These are phyloP conservation scores for Phytophthora melonis DNA, from an alignment of 352 stramenopile species.

Conservation along the genomic window DNA sequence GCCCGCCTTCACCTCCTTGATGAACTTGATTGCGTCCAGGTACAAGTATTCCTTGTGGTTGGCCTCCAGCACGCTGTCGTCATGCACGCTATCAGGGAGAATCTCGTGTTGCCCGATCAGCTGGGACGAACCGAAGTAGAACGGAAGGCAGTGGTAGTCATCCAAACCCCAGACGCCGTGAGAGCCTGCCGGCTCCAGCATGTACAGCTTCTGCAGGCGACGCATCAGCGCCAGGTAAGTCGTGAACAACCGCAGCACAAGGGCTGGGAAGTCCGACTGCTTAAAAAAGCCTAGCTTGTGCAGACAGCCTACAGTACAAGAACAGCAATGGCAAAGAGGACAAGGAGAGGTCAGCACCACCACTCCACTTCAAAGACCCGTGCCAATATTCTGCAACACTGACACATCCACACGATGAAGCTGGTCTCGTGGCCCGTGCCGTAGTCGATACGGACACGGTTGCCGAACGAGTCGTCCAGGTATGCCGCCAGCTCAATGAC, in stretches of 20 bases:
- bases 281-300: constrained; percentile 94
- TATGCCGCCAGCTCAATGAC: constrained; percentile 95
- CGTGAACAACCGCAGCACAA: constrained; percentile 92
- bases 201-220: constrained; percentile 96
- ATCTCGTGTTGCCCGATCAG: constrained; percentile 87
- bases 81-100: constrained; percentile 75
- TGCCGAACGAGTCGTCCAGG: constrained; percentile 97
- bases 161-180: constrained; percentile 99
- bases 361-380: constrained; percentile 10
- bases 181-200: constrained; percentile 98
- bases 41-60: constrained; percentile 91
- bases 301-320: constrained; percentile 60
- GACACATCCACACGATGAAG: constrained; percentile 96
- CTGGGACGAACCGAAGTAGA: constrained; percentile 98
- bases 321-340: constrained; percentile 1
- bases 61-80: constrained; percentile 72
- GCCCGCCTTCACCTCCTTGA: constrained; percentile 91
- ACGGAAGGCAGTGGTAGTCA: constrained; percentile 99
- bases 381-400: constrained; percentile 21
- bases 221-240: constrained; percentile 96
- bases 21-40: constrained; percentile 93
- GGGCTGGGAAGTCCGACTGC: constrained; percentile 79
- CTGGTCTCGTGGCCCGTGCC: constrained; percentile 98
- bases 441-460: constrained; percentile 98
- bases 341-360: constrained; percentile 17